phyloP scores from a whole-genome alignment of 208 protist species.

The Leishmania turanica region DNA sequence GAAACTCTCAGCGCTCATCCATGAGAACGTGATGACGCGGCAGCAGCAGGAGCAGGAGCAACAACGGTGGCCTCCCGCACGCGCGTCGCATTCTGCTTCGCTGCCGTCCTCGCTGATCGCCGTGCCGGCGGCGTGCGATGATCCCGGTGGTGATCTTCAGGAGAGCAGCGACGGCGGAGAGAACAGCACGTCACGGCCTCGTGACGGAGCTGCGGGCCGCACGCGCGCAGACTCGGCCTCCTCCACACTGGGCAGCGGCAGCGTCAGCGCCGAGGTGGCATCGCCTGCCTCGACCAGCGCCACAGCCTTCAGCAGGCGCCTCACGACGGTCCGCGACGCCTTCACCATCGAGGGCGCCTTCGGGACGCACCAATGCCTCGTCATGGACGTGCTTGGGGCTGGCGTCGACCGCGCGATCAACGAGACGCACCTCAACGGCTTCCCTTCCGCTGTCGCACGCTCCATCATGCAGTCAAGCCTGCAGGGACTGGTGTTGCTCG shows the following conservation, averaged over 20 bases:
- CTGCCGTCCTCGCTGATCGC: neutral
- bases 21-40: constrained; percentile 30
- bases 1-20: constrained; percentile 52
- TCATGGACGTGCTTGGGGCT: constrained; percentile 94
- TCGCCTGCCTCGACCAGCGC: neutral
- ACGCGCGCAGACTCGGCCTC: neutral
- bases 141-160: neutral
- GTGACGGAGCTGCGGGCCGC: neutral
- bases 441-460: constrained; percentile 84
- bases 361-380: constrained; percentile 91
- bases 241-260: neutral
- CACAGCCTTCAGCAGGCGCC: constrained; percentile 6
- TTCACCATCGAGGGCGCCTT: constrained; percentile 60
- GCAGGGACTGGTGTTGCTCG: constrained; percentile 85
- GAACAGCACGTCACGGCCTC: neutral
- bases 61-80: neutral
- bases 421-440: constrained; percentile 84
- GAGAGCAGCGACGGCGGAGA: neutral
- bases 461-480: constrained; percentile 56
- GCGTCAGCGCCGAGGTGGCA: neutral
- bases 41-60: neutral
- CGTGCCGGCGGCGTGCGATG: too few species aligned
- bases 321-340: constrained; percentile 42
- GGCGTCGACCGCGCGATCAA: constrained; percentile 94
- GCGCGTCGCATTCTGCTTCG: neutral